These are phyloP conservation scores for Lycium barbarum DNA, from an alignment of 257 asterid species.

Conservation along the genomic window DNA sequence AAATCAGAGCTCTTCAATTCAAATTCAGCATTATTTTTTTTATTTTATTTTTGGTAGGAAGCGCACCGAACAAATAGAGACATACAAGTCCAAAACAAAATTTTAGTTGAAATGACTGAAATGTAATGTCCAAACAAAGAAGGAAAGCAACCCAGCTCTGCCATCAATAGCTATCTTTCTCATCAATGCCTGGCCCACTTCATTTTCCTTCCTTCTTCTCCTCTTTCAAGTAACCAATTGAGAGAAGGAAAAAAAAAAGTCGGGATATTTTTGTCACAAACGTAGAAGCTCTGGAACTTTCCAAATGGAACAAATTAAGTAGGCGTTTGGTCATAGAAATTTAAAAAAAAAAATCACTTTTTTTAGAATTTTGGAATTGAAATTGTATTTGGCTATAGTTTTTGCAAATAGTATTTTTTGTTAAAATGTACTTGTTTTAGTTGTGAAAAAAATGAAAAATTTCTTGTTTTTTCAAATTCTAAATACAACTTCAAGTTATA, in stretches of 20 bases:
- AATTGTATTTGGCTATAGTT: no score
- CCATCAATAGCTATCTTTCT: neutral
- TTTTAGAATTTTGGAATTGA: no score
- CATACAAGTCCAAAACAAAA: neutral
- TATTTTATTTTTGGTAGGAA: no score
- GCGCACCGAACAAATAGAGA: no score
- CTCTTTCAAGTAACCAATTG: neutral
- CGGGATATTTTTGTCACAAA: neutral
- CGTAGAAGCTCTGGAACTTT: neutral
- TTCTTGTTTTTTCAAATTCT: no score
- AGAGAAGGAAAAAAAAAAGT: neutral
- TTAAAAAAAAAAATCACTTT: no score
- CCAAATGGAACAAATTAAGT: neutral
- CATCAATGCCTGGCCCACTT: neutral
- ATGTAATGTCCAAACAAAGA: conserved; percentile 16
- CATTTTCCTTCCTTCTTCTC: neutral
- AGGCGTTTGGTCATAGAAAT: no score
- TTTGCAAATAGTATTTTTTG: no score
- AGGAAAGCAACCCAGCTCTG: neutral
- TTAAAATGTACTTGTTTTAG: no score
- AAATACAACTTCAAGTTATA: no score
- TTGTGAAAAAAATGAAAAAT: no score
- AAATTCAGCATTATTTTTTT: no score
- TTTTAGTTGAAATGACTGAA: neutral
- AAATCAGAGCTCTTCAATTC: neutral